phyloP scores from a whole-genome alignment of 306 rosid genomes.

The Fragaria ananassa region DNA sequence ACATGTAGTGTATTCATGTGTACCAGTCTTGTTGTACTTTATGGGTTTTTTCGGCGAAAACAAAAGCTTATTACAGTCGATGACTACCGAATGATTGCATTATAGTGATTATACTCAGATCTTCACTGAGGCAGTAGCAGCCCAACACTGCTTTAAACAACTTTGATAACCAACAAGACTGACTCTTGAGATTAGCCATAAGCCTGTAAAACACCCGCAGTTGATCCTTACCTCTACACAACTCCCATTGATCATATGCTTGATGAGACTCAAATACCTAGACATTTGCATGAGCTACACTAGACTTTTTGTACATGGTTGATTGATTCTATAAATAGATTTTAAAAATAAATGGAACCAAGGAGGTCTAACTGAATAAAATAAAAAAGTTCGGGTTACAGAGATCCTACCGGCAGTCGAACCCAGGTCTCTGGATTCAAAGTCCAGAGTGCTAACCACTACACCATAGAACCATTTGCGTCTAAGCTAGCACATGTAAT shows the following conservation, averaged over 20 bases:
- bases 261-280: background rate
- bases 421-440: constrained; percentile 80
- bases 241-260: no score
- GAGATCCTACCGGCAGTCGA: constrained; percentile 62
- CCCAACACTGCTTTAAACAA: background rate
- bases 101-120: background rate
- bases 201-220: no score
- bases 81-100: background rate
- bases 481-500: rapidly evolving
- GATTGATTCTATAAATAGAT: no score
- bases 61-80: background rate
- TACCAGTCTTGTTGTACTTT: background rate
- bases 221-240: no score
- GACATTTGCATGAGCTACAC: background rate
- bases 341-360: no score
- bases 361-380: no score
- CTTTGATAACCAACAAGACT: background rate
- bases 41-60: background rate
- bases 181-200: background rate
- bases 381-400: no score
- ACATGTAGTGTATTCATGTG: background rate
- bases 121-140: background rate
- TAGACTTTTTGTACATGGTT: background rate
- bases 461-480: constrained; percentile 45
- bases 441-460: constrained; percentile 78